Percentiles rank a stretch among this genome's conserved stretches.
Conservation (phyloP, 2,329 filamentous ascomycete species). For the Alternaria viburni region DNA sequence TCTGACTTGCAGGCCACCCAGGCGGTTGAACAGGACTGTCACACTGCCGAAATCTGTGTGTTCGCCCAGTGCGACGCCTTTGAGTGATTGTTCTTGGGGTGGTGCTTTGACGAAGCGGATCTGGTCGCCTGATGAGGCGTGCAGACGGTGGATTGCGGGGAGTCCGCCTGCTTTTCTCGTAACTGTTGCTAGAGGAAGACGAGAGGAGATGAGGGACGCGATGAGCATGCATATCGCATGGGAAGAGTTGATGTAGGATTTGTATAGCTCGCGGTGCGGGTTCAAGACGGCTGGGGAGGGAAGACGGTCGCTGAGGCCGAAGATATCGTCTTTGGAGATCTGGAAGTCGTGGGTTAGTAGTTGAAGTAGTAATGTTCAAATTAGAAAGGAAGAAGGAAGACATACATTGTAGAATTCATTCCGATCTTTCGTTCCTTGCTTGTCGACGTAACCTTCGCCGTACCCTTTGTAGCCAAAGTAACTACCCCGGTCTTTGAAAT, state of each 20-base stretch:
- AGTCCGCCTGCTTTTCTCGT: constrained; percentile 47
- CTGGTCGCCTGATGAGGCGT: constrained; percentile 56
- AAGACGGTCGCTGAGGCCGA: constrained; percentile 48
- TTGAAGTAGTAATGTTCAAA: neutral
- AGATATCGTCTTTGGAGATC: constrained; percentile 61
- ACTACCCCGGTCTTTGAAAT: constrained; percentile 57
- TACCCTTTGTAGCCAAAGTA: constrained; percentile 61
- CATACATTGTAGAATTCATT: constrained; percentile 64
- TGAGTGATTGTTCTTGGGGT: constrained; percentile 53
- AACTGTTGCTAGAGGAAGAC: constrained; percentile 46
- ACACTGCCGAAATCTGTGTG: constrained; percentile 65
- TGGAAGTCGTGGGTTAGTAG: neutral
- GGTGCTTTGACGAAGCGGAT: constrained; percentile 61
- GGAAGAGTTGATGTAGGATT: constrained; percentile 53
- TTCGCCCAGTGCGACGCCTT: constrained; percentile 55
- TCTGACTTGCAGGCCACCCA: constrained; percentile 62
- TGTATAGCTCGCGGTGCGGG: constrained; percentile 45
- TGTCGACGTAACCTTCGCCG: constrained; percentile 56
- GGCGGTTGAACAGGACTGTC: constrained; percentile 63
- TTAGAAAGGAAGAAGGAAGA: neutral
- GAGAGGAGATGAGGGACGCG: constrained; percentile 53
- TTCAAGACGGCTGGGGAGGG: constrained; percentile 54
- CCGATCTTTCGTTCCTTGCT: constrained; percentile 56
- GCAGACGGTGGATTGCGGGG: constrained; percentile 54
- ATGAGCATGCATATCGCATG: constrained; percentile 56